These are phyloP conservation scores for Lecanosticta acicola DNA, from an alignment of 2,329 filamentous ascomycete genomes.

Conservation along the genomic window DNA sequence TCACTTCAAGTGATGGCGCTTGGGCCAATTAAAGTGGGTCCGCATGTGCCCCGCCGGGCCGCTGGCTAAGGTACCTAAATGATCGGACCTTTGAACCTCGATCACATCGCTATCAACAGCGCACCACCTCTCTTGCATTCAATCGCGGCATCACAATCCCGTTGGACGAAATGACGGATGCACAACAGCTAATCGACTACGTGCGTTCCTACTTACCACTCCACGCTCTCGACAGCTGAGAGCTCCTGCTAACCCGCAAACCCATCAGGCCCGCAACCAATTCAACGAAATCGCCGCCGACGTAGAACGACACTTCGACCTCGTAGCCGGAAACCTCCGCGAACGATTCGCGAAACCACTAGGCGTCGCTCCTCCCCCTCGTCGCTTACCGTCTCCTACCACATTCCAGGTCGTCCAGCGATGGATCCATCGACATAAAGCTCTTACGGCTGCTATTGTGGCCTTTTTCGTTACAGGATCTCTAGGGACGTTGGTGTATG, in stretches of 20 bases:
- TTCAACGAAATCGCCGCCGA: slow-evolving; percentile 64
- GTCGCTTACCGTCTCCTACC: slow-evolving; percentile 39
- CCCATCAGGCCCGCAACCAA: slow-evolving; percentile 29
- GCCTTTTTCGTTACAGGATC: slow-evolving; percentile 63
- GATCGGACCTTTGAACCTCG: background rate
- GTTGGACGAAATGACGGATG: slow-evolving; percentile 30
- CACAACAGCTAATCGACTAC: slow-evolving; percentile 33
- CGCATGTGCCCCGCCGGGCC: background rate
- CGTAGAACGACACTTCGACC: slow-evolving; percentile 75
- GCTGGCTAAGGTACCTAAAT: background rate
- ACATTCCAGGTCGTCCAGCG: slow-evolving; percentile 55
- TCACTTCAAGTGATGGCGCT: background rate
- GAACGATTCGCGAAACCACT: slow-evolving; percentile 61
- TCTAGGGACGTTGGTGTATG: slow-evolving; percentile 44
- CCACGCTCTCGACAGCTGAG: background rate
- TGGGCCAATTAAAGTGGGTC: background rate
- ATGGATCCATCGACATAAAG: slow-evolving; percentile 69
- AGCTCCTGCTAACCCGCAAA: no score
- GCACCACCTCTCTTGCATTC: background rate
- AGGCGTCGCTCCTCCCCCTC: slow-evolving; percentile 41
- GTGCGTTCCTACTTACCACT: background rate
- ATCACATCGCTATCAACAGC: background rate
- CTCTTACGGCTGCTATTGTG: slow-evolving; percentile 65
- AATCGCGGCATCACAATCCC: background rate
- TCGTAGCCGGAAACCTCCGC: slow-evolving; percentile 64